Percentiles rank a stretch among this genome's conserved stretches.
phyloP scores from a whole-genome alignment of 2,329 filamentous ascomycete species.

The Elsinoe fawcettii region DNA sequence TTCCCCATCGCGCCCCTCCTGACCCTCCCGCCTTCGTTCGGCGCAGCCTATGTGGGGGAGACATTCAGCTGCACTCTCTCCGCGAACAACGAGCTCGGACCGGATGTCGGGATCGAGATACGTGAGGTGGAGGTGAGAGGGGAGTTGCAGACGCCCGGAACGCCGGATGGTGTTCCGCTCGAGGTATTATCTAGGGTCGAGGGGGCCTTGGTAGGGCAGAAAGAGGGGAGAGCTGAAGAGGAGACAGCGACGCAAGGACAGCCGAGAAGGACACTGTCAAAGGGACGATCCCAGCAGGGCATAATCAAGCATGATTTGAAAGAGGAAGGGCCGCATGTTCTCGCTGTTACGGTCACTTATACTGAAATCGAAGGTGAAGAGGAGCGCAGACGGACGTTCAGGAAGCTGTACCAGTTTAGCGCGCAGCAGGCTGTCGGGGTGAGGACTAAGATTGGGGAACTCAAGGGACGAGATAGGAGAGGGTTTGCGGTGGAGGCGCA shows the following conservation, averaged over 20 bases:
- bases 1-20: slow-evolving; percentile 57
- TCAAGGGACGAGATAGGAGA: slow-evolving; percentile 32
- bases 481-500: slow-evolving; percentile 84
- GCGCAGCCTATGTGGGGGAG: slow-evolving; percentile 90
- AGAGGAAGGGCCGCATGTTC: slow-evolving; percentile 87
- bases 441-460: slow-evolving; percentile 72
- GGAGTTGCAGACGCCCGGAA: slow-evolving; percentile 89
- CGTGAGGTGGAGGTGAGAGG: slow-evolving; percentile 75
- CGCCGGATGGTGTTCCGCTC: slow-evolving; percentile 54
- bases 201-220: slow-evolving; percentile 50
- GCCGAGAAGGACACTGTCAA: slow-evolving; percentile 29
- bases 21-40: slow-evolving; percentile 83
- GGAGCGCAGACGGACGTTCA: slow-evolving; percentile 70
- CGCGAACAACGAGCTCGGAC: slow-evolving; percentile 73
- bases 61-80: slow-evolving; percentile 90
- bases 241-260: slow-evolving; percentile 44
- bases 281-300: slow-evolving; percentile 47
- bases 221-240: slow-evolving; percentile 32
- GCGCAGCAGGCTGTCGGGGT: slow-evolving; percentile 86
- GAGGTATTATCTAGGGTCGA: slow-evolving; percentile 26
- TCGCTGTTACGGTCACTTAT: slow-evolving; percentile 90
- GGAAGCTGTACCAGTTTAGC: slow-evolving; percentile 94
- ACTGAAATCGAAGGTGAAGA: slow-evolving; percentile 57
- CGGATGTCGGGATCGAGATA: slow-evolving; percentile 42
- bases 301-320: slow-evolving; percentile 82